Evolutionary conservation across 805 yeast genomes (phyloP).

Genomic region (Yarrowia sp.): DNA sequence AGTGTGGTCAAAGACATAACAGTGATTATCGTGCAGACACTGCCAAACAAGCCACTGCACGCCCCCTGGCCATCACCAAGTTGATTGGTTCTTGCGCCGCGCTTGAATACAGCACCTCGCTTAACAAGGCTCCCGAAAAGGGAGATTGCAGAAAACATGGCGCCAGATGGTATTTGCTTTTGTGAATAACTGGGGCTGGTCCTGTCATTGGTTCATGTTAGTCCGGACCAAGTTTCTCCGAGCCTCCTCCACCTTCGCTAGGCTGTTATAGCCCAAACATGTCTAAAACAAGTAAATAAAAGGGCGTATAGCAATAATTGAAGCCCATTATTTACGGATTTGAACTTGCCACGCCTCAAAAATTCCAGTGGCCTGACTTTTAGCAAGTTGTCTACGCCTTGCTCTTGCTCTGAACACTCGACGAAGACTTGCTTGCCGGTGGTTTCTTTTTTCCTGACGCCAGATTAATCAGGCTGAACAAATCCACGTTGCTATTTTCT

Average conservation of each 20-base stretch:
- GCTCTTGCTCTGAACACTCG: not conserved
- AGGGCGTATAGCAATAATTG: not conserved
- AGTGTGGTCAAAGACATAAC: no score
- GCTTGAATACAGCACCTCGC: not conserved
- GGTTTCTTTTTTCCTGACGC: not conserved
- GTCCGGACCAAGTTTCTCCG: not conserved
- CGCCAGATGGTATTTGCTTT: not conserved
- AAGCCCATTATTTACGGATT: not conserved
- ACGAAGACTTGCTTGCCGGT: not conserved
- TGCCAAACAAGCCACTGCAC: no score
- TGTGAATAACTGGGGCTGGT: not conserved
- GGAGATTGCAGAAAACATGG: not conserved
- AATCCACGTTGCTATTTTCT: not conserved
- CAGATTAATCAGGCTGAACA: not conserved
- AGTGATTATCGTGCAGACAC: no score
- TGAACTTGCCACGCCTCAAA: not conserved
- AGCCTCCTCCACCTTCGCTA: not conserved
- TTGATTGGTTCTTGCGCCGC: not conserved
- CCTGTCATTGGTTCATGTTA: not conserved
- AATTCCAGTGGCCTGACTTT: not conserved
- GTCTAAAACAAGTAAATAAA: not conserved
- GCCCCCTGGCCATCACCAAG: not conserved
- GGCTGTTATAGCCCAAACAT: not conserved
- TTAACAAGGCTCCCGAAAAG: not conserved
- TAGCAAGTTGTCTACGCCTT: no score